Evolutionary conservation across 2,329 filamentous ascomycete genomes (phyloP).

Genomic region (Verticillium nubilum): DNA sequence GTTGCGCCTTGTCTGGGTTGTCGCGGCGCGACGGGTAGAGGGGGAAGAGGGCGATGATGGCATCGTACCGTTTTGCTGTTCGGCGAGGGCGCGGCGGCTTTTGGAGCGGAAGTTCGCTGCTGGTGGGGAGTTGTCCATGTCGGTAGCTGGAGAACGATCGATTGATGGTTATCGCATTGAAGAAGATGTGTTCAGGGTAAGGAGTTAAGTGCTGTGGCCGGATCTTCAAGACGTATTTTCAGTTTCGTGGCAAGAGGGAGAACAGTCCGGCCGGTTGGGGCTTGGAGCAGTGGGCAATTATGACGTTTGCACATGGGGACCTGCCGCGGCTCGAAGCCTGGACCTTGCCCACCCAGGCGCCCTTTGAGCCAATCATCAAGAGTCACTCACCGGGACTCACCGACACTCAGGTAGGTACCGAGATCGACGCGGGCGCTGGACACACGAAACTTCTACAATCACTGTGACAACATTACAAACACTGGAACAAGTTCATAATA

Average conservation of each 20-base stretch:
- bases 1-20: conserved; percentile 26
- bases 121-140: conserved; percentile 11
- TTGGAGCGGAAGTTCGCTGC: conserved; percentile 10
- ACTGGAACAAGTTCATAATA: no score
- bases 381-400: no score
- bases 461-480: no score
- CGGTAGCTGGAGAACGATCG: background rate
- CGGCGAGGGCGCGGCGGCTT: conserved; percentile 10
- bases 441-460: no score
- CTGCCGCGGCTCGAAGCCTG: background rate
- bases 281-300: background rate
- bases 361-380: background rate
- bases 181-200: background rate
- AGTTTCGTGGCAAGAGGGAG: background rate
- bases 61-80: conserved; percentile 9
- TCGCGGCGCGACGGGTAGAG: background rate
- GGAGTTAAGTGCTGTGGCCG: background rate
- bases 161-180: background rate
- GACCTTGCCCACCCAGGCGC: background rate
- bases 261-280: background rate
- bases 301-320: background rate
- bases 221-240: background rate
- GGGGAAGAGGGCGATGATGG: conserved; percentile 5
- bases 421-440: no score
- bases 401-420: no score